phyloP scores from a whole-genome alignment of 106 monocot species.

The Apostasia ramifera region DNA sequence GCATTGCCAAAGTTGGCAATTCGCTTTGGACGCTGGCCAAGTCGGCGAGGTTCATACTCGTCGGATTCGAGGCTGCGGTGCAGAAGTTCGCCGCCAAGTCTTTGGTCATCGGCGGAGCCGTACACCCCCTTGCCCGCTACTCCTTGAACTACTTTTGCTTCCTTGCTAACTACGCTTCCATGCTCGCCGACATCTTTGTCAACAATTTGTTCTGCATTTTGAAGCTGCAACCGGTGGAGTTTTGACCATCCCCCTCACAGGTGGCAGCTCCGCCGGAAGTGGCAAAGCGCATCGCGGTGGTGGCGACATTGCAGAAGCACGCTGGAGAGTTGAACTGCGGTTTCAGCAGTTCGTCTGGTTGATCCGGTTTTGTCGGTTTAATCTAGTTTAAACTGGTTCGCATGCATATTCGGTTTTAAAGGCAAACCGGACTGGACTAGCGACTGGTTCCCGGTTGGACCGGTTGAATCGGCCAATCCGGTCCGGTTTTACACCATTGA shows the following conservation, averaged over 20 bases:
- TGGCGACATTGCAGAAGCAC: neutral
- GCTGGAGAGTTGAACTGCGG: neutral
- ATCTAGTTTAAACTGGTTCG: too few relatives aligned
- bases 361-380: too few relatives aligned
- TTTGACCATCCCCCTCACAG: conserved; percentile 6
- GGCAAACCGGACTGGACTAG: too few relatives aligned
- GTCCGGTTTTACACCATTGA: too few relatives aligned
- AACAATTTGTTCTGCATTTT: conserved; percentile 12
- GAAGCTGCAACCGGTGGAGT: conserved; percentile 1
- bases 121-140: conserved; percentile 43
- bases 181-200: conserved; percentile 27
- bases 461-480: too few relatives aligned
- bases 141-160: conserved; percentile 31
- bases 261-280: neutral
- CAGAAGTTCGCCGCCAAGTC: conserved; percentile 28
- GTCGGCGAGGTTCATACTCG: conserved; percentile 13
- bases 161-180: conserved; percentile 33
- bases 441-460: too few relatives aligned
- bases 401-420: too few relatives aligned
- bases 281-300: conserved; percentile 18
- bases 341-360: too few relatives aligned
- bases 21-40: conserved; percentile 28
- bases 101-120: conserved; percentile 15
- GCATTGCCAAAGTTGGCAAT: conserved; percentile 16
- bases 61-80: conserved; percentile 34